phyloP scores from a whole-genome alignment of 805 yeast species.

The Saccharomycopsis lassenensis region DNA sequence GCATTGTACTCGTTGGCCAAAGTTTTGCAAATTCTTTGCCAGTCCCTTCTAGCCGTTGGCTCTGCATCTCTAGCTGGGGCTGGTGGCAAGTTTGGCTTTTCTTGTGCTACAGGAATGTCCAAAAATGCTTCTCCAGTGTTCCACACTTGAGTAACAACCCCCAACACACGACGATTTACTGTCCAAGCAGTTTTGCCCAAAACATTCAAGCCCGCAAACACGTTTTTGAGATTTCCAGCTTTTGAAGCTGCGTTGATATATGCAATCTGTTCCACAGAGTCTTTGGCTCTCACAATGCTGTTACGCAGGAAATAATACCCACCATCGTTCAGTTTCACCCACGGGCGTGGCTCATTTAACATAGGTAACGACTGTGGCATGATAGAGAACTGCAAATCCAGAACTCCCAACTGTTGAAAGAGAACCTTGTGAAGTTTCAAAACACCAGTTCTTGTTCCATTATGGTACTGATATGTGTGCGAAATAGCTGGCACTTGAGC shows the following conservation, averaged over 20 bases:
- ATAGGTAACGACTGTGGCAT: conserved; percentile 88
- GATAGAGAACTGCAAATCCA: conserved; percentile 48
- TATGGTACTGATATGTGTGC: conserved; percentile 74
- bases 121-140: conserved; percentile 67
- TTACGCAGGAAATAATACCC: conserved; percentile 66
- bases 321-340: conserved; percentile 76
- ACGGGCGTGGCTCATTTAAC: conserved; percentile 82
- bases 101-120: conserved; percentile 56
- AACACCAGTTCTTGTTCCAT: conserved; percentile 75
- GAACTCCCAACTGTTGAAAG: conserved; percentile 55
- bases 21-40: conserved; percentile 51
- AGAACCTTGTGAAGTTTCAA: conserved; percentile 64
- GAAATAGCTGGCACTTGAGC: conserved; percentile 85
- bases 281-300: conserved; percentile 62
- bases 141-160: conserved; percentile 71
- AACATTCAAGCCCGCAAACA: conserved; percentile 75
- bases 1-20: conserved; percentile 51
- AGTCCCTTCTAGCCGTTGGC: conserved; percentile 57
- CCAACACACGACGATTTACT: conserved; percentile 60
- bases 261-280: conserved; percentile 82
- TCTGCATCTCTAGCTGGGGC: conserved; percentile 58
- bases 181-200: conserved; percentile 91
- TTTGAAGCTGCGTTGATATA: conserved; percentile 79
- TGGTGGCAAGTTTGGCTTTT: conserved; percentile 38
- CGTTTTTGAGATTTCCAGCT: conserved; percentile 48